Conservation (phyloP, 768 basidiomycete genomes). For the Cubamyces sp. region DNA sequence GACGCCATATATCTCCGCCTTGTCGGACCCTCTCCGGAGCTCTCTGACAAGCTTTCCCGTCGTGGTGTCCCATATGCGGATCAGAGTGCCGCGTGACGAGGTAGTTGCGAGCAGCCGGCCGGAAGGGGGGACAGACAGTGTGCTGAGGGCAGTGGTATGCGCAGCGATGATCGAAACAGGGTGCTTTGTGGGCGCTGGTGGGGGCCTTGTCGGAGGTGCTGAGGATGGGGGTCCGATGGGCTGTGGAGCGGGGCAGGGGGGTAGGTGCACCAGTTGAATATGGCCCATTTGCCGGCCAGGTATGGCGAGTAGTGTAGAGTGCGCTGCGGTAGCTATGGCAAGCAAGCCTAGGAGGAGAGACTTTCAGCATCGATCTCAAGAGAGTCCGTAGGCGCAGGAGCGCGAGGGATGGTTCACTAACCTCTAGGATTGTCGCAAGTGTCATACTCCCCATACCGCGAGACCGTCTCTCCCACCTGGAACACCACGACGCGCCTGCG, state of each 20-base stretch:
- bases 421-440: slow-evolving; percentile 88
- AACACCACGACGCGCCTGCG: slow-evolving; percentile 81
- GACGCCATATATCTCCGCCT: slow-evolving; percentile 90
- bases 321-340: slow-evolving; percentile 75
- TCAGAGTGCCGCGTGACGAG: slow-evolving; percentile 80
- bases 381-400: not conserved
- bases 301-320: slow-evolving; percentile 82
- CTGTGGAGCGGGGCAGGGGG: slow-evolving; percentile 70
- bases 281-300: slow-evolving; percentile 88
- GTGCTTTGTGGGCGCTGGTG: slow-evolving; percentile 60
- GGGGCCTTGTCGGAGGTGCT: slow-evolving; percentile 52
- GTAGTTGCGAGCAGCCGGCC: slow-evolving; percentile 84
- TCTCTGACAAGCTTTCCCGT: slow-evolving; percentile 78
- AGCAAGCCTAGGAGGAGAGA: slow-evolving; percentile 60
- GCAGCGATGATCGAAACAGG: slow-evolving; percentile 83
- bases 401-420: slow-evolving; percentile 37
- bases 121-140: slow-evolving; percentile 76
- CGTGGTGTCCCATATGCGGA: slow-evolving; percentile 82
- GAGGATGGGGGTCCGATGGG: slow-evolving; percentile 60
- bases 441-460: slow-evolving; percentile 77
- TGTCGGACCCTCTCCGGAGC: slow-evolving; percentile 84
- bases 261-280: slow-evolving; percentile 84
- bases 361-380: not conserved
- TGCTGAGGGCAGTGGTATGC: slow-evolving; percentile 78
- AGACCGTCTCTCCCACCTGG: slow-evolving; percentile 63